Conservation (phyloP, 371 early-diverging fungal species). For the Apophysomyces variabilis region DNA sequence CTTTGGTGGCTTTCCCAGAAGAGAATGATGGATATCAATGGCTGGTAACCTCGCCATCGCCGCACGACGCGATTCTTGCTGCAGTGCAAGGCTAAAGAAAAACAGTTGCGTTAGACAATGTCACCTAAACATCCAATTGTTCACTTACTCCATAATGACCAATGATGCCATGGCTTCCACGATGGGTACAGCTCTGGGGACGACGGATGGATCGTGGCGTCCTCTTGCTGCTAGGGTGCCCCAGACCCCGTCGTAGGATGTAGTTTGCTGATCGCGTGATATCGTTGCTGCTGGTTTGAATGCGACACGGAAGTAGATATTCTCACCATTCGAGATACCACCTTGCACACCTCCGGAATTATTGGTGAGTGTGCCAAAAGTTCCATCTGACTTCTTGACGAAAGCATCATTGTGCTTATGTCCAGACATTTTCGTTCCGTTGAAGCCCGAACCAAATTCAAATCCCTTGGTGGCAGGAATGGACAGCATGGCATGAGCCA, state of each 20-base stretch:
- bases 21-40: constrained; percentile 52
- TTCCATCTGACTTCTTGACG: constrained; percentile 59
- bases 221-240: constrained; percentile 93
- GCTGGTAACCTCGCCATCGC: constrained; percentile 60
- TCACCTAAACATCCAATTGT: background rate
- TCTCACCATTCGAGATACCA: constrained; percentile 95
- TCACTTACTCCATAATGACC: constrained; percentile 88
- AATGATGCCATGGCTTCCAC: constrained; percentile 97
- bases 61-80: constrained; percentile 68
- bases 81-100: constrained; percentile 55
- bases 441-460: constrained; percentile 95
- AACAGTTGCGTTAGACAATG: background rate
- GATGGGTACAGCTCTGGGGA: constrained; percentile 95
- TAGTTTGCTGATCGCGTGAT: constrained; percentile 85
- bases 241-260: constrained; percentile 81
- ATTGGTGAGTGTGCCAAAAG: constrained; percentile 87
- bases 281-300: constrained; percentile 98
- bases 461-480: constrained; percentile 98
- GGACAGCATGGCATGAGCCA: constrained; percentile 98
- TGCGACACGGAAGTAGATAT: constrained; percentile 95
- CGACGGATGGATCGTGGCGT: constrained; percentile 97
- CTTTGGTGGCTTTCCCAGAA: constrained; percentile 46
- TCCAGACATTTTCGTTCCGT: constrained; percentile 87
- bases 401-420: constrained; percentile 95
- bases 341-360: constrained; percentile 97